Base-by-base conservation (phyloP, 192 early-diverging fungal species). In the Coemansia sp. region DNA sequence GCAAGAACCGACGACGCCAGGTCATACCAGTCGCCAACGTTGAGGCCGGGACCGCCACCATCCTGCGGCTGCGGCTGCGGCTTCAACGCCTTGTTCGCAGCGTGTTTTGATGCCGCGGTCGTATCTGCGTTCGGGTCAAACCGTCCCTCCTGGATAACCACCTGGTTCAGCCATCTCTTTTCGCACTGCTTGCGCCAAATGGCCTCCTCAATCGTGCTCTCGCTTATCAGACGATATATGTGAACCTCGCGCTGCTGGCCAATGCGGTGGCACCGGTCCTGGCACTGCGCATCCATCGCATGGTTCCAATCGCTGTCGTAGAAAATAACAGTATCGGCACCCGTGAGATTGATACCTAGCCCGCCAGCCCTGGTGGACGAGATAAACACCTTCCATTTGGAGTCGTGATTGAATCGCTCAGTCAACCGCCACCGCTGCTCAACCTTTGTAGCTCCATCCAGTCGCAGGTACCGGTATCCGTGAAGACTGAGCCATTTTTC, bases 231-330 rank as follows among this genome's bases (percentile, higher is more conserved):
- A 2, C 91, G 84, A 69, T 90, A 93, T 36, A 93, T 90, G 56
- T 88, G 86, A n/a, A 93, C 91, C 63, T 91, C 90, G 8, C 89
- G 77, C 22, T 84, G 86, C 76, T 99, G 98, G 1, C 97, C 95
- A 63, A 96, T 98, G 62, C 98, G 90, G 82, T 98, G 95, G 32
- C 95, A 96, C 22, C 98, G 88, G 9, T 95, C 94, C 90, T 98
- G 96, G 21, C 95, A 96, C 83, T 96, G 95, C 43, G 95, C 73
- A 71, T 99, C 95, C 80, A 94, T 96, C 65, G 97, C 95, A 9
- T 95, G 98, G 74, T 98, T 98, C 91, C 92, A 93, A 61, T 94
- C 91, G 13, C 88, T 89, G 69, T 94, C 92, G 69, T 97, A 99
- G 42, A 99, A 91, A 48, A 99, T 95, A 3, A 98, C 95, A 0